A percentile compares a stretch with the other conserved stretches of the same genome.
phyloP scores from a whole-genome alignment of 768 basidiomycete species.

The Royoungia palumana region DNA sequence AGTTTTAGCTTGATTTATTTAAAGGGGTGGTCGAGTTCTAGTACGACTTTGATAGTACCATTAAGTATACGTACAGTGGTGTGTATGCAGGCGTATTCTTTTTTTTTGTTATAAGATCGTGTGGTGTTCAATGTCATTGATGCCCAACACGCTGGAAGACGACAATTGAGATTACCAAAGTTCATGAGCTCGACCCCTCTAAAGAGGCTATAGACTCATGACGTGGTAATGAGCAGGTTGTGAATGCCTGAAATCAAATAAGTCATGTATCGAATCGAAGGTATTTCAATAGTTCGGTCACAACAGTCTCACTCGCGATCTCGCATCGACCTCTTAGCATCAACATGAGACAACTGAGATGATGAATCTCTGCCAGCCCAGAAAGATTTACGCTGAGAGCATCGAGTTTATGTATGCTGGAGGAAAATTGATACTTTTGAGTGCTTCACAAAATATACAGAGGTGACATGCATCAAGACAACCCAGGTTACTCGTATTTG shows the following conservation, averaged over 20 bases:
- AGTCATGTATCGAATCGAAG: conserved; percentile 1
- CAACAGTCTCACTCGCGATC: conserved; percentile 7
- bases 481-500: background rate
- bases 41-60: background rate
- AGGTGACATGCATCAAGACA: conserved; percentile 1
- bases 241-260: background rate
- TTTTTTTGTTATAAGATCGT: background rate
- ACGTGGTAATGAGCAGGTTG: too few relatives aligned
- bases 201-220: too few relatives aligned
- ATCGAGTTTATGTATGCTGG: conserved; percentile 10
- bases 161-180: too few relatives aligned
- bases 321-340: conserved; percentile 11
- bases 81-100: conserved; percentile 4
- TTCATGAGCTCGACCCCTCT: too few relatives aligned
- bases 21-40: conserved; percentile 6
- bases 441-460: background rate
- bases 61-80: background rate
- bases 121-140: background rate
- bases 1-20: conserved; percentile 9
- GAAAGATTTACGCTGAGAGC: conserved; percentile 2
- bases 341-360: conserved; percentile 1
- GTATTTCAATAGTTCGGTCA: conserved; percentile 6
- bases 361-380: background rate
- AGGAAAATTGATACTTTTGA: background rate
- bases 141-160: too few relatives aligned